phyloP scores from a whole-genome alignment of 345 rosid genomes.

The Odontarrhena argentea region DNA sequence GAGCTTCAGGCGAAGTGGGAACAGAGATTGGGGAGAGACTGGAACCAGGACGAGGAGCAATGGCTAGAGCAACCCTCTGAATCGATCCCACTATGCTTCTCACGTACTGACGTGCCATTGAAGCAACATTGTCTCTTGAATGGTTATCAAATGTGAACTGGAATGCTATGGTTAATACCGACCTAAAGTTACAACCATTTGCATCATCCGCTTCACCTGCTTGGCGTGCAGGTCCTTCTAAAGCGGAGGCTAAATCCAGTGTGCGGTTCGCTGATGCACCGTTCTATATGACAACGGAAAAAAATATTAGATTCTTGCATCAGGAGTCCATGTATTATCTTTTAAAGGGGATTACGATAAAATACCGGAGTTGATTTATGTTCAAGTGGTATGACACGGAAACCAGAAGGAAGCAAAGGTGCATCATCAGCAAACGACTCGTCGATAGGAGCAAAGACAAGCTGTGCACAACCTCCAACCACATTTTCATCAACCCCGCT shows the following conservation, averaged over 20 bases:
- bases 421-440: slow-evolving; percentile 99
- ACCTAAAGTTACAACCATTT: slow-evolving; percentile 64
- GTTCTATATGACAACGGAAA: slow-evolving; percentile 48
- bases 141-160: slow-evolving; percentile 88
- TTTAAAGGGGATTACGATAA: neutral
- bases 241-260: slow-evolving; percentile 85
- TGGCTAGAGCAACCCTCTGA: slow-evolving; percentile 97
- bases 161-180: slow-evolving; percentile 91
- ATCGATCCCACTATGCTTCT: slow-evolving; percentile 87
- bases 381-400: slow-evolving; percentile 87
- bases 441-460: slow-evolving; percentile 93
- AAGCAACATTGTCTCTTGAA: slow-evolving; percentile 79
- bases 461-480: slow-evolving; percentile 91
- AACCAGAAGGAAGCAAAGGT: slow-evolving; percentile 89
- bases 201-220: slow-evolving; percentile 61
- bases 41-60: slow-evolving; percentile 65
- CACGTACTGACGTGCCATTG: slow-evolving; percentile 94
- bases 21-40: slow-evolving; percentile 54
- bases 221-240: slow-evolving; percentile 68
- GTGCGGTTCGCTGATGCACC: slow-evolving; percentile 69
- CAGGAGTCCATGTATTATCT: slow-evolving; percentile 1
- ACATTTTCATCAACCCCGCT: slow-evolving; percentile 90
- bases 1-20: slow-evolving; percentile 92
- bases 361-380: slow-evolving; percentile 62
- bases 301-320: neutral